Evolutionary conservation across 805 yeast genomes (phyloP).

Genomic region (Spathaspora girioi): DNA sequence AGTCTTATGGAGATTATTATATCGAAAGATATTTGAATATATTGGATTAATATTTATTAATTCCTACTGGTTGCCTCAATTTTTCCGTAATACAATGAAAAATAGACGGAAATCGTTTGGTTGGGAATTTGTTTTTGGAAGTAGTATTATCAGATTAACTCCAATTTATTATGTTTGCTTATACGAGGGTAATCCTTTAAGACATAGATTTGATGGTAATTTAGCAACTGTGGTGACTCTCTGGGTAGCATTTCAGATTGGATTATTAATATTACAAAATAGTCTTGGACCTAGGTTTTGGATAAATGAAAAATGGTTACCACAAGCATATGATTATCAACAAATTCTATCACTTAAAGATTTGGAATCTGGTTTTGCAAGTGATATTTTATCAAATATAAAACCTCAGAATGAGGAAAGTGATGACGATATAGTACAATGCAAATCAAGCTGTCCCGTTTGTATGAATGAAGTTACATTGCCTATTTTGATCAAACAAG

Average conservation of each 20-base stretch:
- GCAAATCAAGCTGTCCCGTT: conserved; percentile 76
- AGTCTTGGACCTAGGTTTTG: conserved; percentile 79
- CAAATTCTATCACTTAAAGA: conserved; percentile 58
- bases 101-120: conserved; percentile 61
- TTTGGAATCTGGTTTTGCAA: conserved; percentile 58
- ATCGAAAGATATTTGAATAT: conserved; percentile 58
- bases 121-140: conserved; percentile 75
- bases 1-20: conserved; percentile 56
- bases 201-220: conserved; percentile 59
- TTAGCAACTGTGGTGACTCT: conserved; percentile 43
- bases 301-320: conserved; percentile 67
- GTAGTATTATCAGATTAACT: conserved; percentile 54
- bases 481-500: conserved; percentile 32
- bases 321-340: conserved; percentile 85
- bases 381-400: conserved; percentile 43
- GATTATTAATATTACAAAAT: conserved; percentile 58
- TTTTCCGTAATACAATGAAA: conserved; percentile 67
- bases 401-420: conserved; percentile 23
- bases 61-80: conserved; percentile 88
- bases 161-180: conserved; percentile 67
- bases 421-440: conserved; percentile 25
- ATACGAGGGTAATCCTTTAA: conserved; percentile 54
- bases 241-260: conserved; percentile 64
- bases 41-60: conserved; percentile 47
- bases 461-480: conserved; percentile 80